These are phyloP conservation scores for Saturnispora mendoncae DNA, from an alignment of 805 yeast genomes.

Conservation along the genomic window DNA sequence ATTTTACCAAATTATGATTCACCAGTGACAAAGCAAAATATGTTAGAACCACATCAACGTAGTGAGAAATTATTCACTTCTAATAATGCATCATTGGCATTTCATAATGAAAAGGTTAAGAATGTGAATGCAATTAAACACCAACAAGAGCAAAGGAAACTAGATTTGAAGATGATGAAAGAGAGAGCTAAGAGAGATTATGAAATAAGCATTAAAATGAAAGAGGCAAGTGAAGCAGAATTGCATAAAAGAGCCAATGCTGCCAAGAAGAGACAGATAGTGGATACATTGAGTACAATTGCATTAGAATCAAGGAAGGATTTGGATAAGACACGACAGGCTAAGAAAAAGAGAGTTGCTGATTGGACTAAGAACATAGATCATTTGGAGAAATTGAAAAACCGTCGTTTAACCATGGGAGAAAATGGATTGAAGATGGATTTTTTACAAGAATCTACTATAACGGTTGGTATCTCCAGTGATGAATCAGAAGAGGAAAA, in stretches of 20 bases:
- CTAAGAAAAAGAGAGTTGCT: background rate
- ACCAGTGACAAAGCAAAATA: conserved; percentile 6
- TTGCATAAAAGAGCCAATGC: background rate
- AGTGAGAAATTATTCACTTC: conserved; percentile 29
- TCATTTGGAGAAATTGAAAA: background rate
- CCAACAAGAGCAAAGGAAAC: conserved; percentile 31
- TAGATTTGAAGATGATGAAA: conserved; percentile 31
- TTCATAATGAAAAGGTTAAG: conserved; percentile 40
- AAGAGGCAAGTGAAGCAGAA: conserved; percentile 7
- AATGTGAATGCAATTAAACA: conserved; percentile 39
- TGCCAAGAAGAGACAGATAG: conserved; percentile 1
- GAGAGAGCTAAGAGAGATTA: conserved; percentile 20
- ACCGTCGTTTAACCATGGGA: background rate
- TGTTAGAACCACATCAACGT: conserved; percentile 12
- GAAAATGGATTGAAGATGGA: background rate
- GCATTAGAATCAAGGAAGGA: background rate
- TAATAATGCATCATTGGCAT: conserved; percentile 38
- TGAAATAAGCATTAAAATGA: background rate
- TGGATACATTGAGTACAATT: background rate
- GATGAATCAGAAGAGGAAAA: background rate
- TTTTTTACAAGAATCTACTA: background rate
- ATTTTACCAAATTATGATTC: conserved; percentile 14
- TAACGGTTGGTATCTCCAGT: background rate
- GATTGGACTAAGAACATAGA: conserved; percentile 6
- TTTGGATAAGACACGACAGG: background rate